Conservation (phyloP, 805 yeast species). For the Zygosaccharomyces kombuchaensis region DNA sequence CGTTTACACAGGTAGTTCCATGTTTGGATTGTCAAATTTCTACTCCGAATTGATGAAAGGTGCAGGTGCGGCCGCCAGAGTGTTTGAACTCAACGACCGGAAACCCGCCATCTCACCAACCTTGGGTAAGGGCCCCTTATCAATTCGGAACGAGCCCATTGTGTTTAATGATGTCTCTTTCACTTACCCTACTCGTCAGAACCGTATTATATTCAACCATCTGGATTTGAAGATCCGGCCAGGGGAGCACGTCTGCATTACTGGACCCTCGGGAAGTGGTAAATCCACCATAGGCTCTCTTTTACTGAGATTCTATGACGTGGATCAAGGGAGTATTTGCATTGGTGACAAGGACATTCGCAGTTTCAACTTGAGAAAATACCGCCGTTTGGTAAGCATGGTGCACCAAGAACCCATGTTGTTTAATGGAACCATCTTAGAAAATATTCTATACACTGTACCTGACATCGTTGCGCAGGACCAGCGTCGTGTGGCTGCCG, state of each 20-base stretch:
- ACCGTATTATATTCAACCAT: conserved; percentile 58
- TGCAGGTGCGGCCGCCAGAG: conserved; percentile 88
- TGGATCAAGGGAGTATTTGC: conserved; percentile 55
- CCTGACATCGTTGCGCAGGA: conserved; percentile 47
- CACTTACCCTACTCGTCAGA: conserved; percentile 79
- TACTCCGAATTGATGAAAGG: conserved; percentile 96
- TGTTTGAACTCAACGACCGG: conserved; percentile 81
- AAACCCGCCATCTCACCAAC: conserved; percentile 67
- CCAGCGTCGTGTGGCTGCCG: conserved; percentile 54
- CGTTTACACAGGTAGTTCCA: conserved; percentile 87
- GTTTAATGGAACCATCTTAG: conserved; percentile 79
- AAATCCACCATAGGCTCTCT: conserved; percentile 84
- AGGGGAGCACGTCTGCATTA: conserved; percentile 89
- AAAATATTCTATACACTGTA: conserved; percentile 75
- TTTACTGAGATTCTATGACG: conserved; percentile 79
- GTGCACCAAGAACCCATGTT: conserved; percentile 92
- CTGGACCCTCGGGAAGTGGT: conserved; percentile 97
- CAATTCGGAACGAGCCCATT: conserved; percentile 38
- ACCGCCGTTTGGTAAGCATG: conserved; percentile 74
- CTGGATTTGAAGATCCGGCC: conserved; percentile 58
- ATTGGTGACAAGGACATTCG: conserved; percentile 63
- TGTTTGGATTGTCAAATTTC: conserved; percentile 84
- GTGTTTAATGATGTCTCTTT: conserved; percentile 61
- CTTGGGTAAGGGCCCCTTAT: conserved; percentile 45
- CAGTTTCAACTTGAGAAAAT: conserved; percentile 64